phyloP scores from a whole-genome alignment of 2,329 filamentous ascomycete species.

The Aspergillus aculeatinus region DNA sequence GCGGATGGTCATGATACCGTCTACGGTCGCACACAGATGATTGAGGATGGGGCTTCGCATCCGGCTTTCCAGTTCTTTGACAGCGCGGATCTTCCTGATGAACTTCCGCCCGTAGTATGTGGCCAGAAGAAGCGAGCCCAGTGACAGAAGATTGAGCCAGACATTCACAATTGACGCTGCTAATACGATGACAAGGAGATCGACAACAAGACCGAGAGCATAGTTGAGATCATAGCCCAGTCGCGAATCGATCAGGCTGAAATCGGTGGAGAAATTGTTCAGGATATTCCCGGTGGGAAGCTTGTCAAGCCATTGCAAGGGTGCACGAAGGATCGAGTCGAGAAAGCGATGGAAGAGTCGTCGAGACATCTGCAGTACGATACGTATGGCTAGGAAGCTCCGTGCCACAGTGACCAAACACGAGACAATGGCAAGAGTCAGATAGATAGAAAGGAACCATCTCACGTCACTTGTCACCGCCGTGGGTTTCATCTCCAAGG shows the following conservation, averaged over 20 bases:
- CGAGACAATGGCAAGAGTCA: background rate
- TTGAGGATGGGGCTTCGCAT: background rate
- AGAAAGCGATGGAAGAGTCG: background rate
- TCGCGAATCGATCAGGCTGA: conserved; percentile 3
- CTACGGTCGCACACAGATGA: conserved; percentile 2
- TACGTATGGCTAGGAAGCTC: background rate
- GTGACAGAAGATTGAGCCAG: conserved; percentile 2
- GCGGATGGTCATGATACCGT: conserved; percentile 4
- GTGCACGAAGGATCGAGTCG: background rate
- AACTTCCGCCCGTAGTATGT: conserved; percentile 1
- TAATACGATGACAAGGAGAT: background rate
- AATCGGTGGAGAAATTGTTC: conserved; percentile 4
- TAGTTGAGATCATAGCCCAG: conserved; percentile 4
- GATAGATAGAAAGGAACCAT: conserved; percentile 1
- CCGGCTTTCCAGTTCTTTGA: conserved; percentile 4
- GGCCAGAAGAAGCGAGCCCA: background rate
- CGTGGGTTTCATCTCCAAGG: background rate
- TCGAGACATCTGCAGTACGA: conserved; percentile 1
- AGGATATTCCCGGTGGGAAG: background rate
- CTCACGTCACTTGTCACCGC: background rate
- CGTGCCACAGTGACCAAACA: background rate
- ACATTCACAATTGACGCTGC: conserved; percentile 1
- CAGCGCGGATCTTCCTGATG: conserved; percentile 1
- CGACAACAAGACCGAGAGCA: conserved; percentile 1
- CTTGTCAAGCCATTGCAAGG: conserved; percentile 4